Evolutionary conservation across 257 asterid genomes (phyloP), one percentile per base, ranked within the genome.

Genomic region (Fraxinus anomala): DNA sequence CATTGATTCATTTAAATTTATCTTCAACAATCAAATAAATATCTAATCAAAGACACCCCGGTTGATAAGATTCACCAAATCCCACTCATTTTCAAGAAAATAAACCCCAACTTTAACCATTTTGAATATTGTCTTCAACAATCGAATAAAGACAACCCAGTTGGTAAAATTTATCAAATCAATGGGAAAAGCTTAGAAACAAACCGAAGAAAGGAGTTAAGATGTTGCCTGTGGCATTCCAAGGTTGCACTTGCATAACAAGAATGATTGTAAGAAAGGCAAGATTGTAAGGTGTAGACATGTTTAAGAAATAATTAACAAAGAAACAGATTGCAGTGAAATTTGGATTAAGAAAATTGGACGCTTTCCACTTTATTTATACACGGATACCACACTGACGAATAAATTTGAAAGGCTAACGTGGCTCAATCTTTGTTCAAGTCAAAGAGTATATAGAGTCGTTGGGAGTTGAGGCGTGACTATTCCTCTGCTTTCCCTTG

Each of bases 201-300:
- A 33, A 72, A 89, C 93, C 92, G 6, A 86, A 47, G 8, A 86
- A 0, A 12, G 93, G 90, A 28, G 91, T 70, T 2, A 85, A 44
- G 65, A 85, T 49, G 86, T 82, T 73, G 88, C 87, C 79, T 6
- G 89, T 16, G 44, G 86, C 70, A 33, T 74, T 68, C 77, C 72
- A 65, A 61, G 86, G 78, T 39, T 76, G 83, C 74, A 87, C 47
- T 39, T 76, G 83, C 74, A 87, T 54, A 34, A 73, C 44, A 37
- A 91, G 83, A 28, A 82, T 30, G 54, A 86, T 16, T 13, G 85
- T 44, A 85, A 83, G 82, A 80, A 86, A 0, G 70, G 79, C 74
- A 78, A 83, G 5, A 9, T 49, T 71, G 56, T 16, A 39, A 75
- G 76, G 26, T 17, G 85, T 67, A 89, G 88, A 79, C 97, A 91